These are phyloP conservation scores for Barnettozyma siamensis DNA, from an alignment of 805 yeast species.

Conservation along the genomic window DNA sequence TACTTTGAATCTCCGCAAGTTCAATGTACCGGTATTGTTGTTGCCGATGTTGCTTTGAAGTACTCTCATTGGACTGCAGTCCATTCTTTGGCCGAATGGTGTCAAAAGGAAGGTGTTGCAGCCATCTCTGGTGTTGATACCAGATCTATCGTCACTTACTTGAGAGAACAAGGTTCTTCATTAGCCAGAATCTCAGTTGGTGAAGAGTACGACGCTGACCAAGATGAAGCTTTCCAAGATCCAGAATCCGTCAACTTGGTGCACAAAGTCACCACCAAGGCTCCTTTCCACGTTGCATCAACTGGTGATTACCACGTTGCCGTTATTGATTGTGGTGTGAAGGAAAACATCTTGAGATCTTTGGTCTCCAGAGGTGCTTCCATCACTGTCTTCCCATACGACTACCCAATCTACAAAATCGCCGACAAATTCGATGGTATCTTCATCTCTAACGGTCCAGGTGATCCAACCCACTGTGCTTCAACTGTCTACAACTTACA, in stretches of 20 bases:
- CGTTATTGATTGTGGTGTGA: constrained; percentile 96
- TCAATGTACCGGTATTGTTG: constrained; percentile 95
- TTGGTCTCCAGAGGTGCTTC: constrained; percentile 93
- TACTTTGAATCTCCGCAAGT: constrained; percentile 88
- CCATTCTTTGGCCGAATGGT: constrained; percentile 92
- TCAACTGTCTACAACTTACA: constrained; percentile 69
- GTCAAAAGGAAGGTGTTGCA: constrained; percentile 93
- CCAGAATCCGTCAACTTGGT: constrained; percentile 90
- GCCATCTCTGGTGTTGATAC: constrained; percentile 97
- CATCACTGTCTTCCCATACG: constrained; percentile 93
- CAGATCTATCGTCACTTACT: constrained; percentile 83
- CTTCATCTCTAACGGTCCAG: constrained; percentile 94
- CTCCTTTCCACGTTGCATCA: constrained; percentile 84
- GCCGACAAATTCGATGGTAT: constrained; percentile 93
- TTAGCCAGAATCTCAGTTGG: constrained; percentile 87
- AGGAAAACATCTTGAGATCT: constrained; percentile 93
- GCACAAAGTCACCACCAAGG: constrained; percentile 89
- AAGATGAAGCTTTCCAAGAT: constrained; percentile 84
- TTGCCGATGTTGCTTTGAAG: constrained; percentile 89
- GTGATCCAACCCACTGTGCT: constrained; percentile 91
- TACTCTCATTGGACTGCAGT: constrained; percentile 99
- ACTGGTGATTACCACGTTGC: constrained; percentile 73
- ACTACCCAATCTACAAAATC: constrained; percentile 86
- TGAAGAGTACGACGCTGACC: constrained; percentile 86
- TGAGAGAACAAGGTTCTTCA: constrained; percentile 95